These are phyloP conservation scores for Pythium dissotocum DNA, from an alignment of 352 stramenopile genomes.

Conservation along the genomic window DNA sequence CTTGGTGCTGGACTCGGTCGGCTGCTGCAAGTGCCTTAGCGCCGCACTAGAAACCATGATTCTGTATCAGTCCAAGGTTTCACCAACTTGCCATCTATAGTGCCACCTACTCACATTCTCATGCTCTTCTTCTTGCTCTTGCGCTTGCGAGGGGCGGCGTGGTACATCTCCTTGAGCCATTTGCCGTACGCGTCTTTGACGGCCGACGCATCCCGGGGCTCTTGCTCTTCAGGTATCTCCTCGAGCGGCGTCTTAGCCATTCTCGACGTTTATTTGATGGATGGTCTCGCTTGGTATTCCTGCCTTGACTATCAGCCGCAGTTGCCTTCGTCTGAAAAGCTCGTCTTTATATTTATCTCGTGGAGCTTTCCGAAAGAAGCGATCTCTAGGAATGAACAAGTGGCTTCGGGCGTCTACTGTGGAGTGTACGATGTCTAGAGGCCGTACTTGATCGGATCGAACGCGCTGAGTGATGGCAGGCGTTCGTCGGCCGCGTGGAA, in stretches of 20 bases:
- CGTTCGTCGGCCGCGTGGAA: constrained; percentile 67
- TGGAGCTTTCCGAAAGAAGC: not conserved
- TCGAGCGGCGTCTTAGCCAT: constrained; percentile 5
- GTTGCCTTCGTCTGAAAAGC: not conserved
- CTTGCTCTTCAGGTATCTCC: not conserved
- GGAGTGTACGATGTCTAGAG: not conserved
- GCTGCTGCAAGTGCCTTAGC: constrained; percentile 40
- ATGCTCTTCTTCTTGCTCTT: constrained; percentile 34
- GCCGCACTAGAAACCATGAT: constrained; percentile 37
- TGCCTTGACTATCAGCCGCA: not conserved
- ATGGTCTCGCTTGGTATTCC: not conserved
- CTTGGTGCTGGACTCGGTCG: constrained; percentile 49
- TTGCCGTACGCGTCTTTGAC: constrained; percentile 25
- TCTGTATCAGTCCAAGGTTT: not conserved
- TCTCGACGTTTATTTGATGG: not conserved
- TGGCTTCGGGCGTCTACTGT: not conserved
- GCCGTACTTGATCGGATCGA: constrained; percentile 40
- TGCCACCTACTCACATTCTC: constrained; percentile 3
- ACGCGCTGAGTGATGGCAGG: constrained; percentile 59
- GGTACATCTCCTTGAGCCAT: constrained; percentile 24
- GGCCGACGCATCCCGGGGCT: not conserved
- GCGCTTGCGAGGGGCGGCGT: constrained; percentile 25
- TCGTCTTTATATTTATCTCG: not conserved
- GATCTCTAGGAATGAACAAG: not conserved
- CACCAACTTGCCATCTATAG: no score